Evolutionary conservation across 2,329 filamentous ascomycete species (phyloP).

Genomic region (Ambrosiella beaveri): DNA sequence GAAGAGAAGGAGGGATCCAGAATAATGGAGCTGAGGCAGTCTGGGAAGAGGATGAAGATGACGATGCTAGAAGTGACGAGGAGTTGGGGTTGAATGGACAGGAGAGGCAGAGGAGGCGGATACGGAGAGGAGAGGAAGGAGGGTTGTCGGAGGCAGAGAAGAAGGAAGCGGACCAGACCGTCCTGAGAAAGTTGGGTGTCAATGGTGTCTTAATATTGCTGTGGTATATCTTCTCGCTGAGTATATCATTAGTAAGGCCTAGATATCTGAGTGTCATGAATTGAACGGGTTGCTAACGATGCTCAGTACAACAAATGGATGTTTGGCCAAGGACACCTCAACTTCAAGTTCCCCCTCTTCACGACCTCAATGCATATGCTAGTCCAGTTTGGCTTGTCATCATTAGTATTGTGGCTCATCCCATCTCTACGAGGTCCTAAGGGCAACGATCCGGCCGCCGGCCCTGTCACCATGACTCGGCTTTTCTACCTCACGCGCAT

Average conservation of each 20-base stretch:
- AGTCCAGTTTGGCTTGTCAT: conserved; percentile 73
- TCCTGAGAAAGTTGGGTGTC: conserved; percentile 50
- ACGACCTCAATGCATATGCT: conserved; percentile 92
- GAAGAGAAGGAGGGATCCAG: neutral
- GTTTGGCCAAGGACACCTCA: conserved; percentile 70
- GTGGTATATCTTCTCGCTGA: conserved; percentile 85
- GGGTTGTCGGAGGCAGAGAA: conserved; percentile 54
- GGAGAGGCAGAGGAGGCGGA: conserved; percentile 51
- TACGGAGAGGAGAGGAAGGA: conserved; percentile 34
- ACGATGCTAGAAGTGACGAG: conserved; percentile 69
- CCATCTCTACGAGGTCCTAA: conserved; percentile 61
- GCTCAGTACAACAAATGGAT: conserved; percentile 97
- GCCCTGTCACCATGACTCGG: conserved; percentile 55
- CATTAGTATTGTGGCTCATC: conserved; percentile 61
- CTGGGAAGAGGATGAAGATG: conserved; percentile 37
- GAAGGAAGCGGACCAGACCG: conserved; percentile 56
- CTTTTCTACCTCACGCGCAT: conserved; percentile 86
- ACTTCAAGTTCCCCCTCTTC: conserved; percentile 90
- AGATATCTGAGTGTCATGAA: neutral
- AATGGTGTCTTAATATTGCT: conserved; percentile 69
- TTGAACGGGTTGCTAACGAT: neutral
- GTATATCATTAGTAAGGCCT: conserved; percentile 65
- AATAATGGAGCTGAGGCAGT: conserved; percentile 23
- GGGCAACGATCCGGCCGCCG: conserved; percentile 29
- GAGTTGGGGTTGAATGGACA: conserved; percentile 69